A percentile compares a stretch with the other conserved stretches of the same genome.
These are phyloP conservation scores for Neurospora sp. DNA, from an alignment of 495 filamentous ascomycete genomes.

Conservation along the genomic window DNA sequence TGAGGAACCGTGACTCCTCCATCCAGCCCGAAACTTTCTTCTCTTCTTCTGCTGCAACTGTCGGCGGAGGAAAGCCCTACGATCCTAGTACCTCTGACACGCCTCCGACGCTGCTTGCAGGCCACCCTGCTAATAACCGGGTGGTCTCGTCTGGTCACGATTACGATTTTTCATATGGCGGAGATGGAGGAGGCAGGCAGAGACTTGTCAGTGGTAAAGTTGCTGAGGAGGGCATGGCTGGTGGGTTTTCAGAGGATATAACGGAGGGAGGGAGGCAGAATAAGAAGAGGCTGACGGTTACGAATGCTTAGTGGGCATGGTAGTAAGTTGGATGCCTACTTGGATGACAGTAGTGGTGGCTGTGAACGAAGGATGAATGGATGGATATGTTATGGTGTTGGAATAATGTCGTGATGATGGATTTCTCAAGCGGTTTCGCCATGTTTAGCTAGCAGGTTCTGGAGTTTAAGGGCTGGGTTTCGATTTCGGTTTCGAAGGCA, in stretches of 20 bases:
- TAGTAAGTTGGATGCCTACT: not conserved
- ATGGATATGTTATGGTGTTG: not conserved
- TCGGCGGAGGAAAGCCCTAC: slow-evolving; percentile 29
- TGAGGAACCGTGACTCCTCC: slow-evolving; percentile 27
- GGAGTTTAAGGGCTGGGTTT: not conserved
- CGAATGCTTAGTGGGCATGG: not conserved
- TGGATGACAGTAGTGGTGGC: not conserved
- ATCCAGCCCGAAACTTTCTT: slow-evolving; percentile 45
- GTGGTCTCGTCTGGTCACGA: slow-evolving; percentile 49
- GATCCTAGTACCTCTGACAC: slow-evolving; percentile 36
- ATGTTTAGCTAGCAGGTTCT: not conserved
- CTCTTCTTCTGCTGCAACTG: slow-evolving; percentile 15
- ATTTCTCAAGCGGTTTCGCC: not conserved
- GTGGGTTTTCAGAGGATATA: slow-evolving; percentile 5
- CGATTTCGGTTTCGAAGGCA: not conserved
- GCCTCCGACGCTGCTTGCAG: slow-evolving; percentile 36
- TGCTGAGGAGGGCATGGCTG: slow-evolving; percentile 70
- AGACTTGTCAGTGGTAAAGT: slow-evolving; percentile 76
- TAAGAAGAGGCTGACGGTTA: not conserved
- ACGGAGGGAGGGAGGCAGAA: not conserved
- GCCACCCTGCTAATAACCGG: slow-evolving; percentile 9
- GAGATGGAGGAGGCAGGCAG: slow-evolving; percentile 12
- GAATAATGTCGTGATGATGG: not conserved
- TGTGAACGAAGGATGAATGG: not conserved
- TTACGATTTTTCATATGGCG: slow-evolving; percentile 33